Percentiles rank a stretch among this genome's conserved stretches.
phyloP scores from a whole-genome alignment of 164 flowering plant species.

The Platanus orientalis region DNA sequence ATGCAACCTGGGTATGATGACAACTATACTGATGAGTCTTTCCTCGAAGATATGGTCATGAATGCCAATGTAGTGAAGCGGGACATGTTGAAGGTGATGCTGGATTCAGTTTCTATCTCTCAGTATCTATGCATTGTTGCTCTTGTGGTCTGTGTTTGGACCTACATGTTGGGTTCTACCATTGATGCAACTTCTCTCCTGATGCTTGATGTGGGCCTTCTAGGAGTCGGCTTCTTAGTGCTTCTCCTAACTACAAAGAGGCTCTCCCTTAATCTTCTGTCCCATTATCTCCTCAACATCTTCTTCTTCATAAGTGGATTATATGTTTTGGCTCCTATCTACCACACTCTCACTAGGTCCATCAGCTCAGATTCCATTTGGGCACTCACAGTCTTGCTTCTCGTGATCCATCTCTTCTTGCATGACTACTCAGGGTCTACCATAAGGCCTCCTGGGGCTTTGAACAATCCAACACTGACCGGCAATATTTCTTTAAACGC shows the following conservation, averaged over 20 bases:
- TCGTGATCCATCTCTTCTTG: slow-evolving; percentile 79
- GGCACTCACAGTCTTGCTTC: slow-evolving; percentile 69
- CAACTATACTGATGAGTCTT: slow-evolving; percentile 83
- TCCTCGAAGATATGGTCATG: slow-evolving; percentile 90
- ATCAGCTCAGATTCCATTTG: slow-evolving; percentile 93
- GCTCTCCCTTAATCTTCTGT: slow-evolving; percentile 49
- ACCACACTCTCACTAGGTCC: slow-evolving; percentile 81
- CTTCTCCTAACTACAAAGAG: slow-evolving; percentile 62
- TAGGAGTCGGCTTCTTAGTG: slow-evolving; percentile 72
- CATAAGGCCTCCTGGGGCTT: slow-evolving; percentile 65
- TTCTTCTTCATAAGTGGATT: slow-evolving; percentile 72
- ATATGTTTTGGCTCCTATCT: slow-evolving; percentile 76
- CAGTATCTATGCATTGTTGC: slow-evolving; percentile 85
- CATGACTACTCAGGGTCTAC: slow-evolving; percentile 88
- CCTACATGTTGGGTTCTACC: slow-evolving; percentile 51
- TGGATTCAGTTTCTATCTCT: slow-evolving; percentile 58
- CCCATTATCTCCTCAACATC: slow-evolving; percentile 56
- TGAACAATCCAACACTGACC: slow-evolving; percentile 64
- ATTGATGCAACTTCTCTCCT: slow-evolving; percentile 58
- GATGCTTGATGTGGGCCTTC: slow-evolving; percentile 56
- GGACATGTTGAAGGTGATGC: slow-evolving; percentile 45
- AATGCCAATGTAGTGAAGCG: slow-evolving; percentile 83
- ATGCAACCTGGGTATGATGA: slow-evolving; percentile 98
- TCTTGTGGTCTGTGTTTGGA: slow-evolving; percentile 88
- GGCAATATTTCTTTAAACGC: slow-evolving; percentile 86